Evolutionary conservation across 495 filamentous ascomycete genomes (phyloP), one percentile per base, ranked within the genome.

Genomic region (Clohesyomyces aquaticus): DNA sequence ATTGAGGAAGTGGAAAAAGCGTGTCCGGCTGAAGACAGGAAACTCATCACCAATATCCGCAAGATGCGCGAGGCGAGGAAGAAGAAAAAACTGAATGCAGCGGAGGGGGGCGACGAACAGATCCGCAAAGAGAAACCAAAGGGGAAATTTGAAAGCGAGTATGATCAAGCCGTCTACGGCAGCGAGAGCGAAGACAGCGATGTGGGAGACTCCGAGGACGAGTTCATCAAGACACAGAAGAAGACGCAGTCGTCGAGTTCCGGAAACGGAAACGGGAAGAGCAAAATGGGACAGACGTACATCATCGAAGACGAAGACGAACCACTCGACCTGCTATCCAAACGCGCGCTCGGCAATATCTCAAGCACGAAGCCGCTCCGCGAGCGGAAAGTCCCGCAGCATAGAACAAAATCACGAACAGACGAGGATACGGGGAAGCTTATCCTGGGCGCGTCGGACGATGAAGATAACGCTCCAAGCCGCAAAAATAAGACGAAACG

Each of bases 221-320:
- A 66, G 66, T 74, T 41, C 74, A 66, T 79, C 66, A 80, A 79
- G 70, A 80, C 74, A 53, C 80, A 80, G 69, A 80, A 74, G 51
- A 77, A 71, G 14, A 14, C 32, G n/a, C n/a, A n/a, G n/a, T n/a
- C n/a, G n/a, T n/a, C n/a, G n/a, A n/a, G n/a, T n/a, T n/a, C n/a
- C n/a, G n/a, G n/a, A n/a, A 43, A 66, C n/a, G 61, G 85, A 82
- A 69, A 82, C 84, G 55, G 80, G 82, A 46, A 51, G 48, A 19
- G 84, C 87, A 47, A 57, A 53, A 42, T 47, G 59, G 64, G 70
- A 0, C 43, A 66, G 35, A 71, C 77, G 28, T 98, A 94, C 76
- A 98, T 98, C 72, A 82, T 93, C 65, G 95, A 98, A 78, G 87
- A 91, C 62, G 89, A 92, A 59, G 88, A 95, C 70, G 93, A 97